A percentile compares a stretch with the other conserved stretches of the same genome.
phyloP scores from a whole-genome alignment of 345 rosid species.

The Eucalyptus viminalis region DNA sequence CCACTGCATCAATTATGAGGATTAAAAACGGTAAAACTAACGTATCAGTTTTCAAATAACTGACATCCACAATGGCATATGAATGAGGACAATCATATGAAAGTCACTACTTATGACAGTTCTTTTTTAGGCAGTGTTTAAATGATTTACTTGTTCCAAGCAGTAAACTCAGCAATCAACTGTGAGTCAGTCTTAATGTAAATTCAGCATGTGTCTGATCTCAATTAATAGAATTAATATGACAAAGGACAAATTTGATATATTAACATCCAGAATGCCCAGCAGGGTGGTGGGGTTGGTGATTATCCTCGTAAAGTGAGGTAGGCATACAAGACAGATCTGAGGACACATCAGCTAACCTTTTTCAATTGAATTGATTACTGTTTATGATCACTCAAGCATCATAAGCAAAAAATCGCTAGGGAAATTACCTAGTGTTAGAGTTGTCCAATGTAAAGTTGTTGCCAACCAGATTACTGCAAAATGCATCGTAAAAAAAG shows the following conservation, averaged over 20 bases:
- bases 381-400: neutral
- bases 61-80: neutral
- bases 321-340: neutral
- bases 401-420: neutral
- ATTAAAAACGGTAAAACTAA: neutral
- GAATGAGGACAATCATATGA: neutral
- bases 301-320: neutral
- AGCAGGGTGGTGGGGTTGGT: neutral
- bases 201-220: no score
- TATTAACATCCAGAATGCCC: neutral
- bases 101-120: neutral
- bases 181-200: neutral
- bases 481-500: neutral
- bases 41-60: neutral
- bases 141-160: neutral
- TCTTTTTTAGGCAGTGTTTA: neutral
- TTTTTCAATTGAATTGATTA: neutral
- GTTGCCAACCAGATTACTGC: conserved; percentile 71
- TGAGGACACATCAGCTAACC: neutral
- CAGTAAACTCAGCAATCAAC: neutral
- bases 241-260: neutral
- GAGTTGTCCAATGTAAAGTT: conserved; percentile 37
- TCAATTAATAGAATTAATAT: neutral
- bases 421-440: conserved; percentile 26
- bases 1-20: neutral